phyloP scores from a whole-genome alignment of 225 moss, liverwort and hornwort species.

The Climacium dendroides region DNA sequence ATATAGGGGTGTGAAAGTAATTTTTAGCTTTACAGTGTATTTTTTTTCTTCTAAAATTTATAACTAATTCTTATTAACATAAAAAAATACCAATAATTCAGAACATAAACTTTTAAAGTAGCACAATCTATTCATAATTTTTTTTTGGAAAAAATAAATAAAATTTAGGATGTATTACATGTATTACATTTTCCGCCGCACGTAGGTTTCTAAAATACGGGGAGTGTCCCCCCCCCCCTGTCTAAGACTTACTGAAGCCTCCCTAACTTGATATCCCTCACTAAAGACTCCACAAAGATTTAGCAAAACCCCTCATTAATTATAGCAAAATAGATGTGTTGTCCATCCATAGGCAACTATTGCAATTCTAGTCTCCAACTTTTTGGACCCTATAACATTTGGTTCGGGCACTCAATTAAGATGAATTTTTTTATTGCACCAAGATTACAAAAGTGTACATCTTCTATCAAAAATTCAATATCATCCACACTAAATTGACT shows the following conservation, averaged over 20 bases:
- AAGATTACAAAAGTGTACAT: neutral
- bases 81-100: too few species aligned
- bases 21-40: too few species aligned
- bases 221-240: too few species aligned
- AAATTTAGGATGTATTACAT: too few species aligned
- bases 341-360: neutral
- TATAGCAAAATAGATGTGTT: rapidly evolving
- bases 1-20: too few species aligned
- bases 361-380: rapidly evolving
- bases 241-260: rapidly evolving
- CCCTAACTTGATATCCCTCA: rapidly evolving
- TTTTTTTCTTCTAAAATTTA: too few species aligned
- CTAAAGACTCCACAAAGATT: neutral
- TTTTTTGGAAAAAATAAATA: too few species aligned
- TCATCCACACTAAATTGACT: neutral
- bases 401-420: rapidly evolving
- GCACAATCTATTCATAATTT: too few species aligned
- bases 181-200: too few species aligned
- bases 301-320: rapidly evolving
- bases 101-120: too few species aligned
- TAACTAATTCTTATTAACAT: too few species aligned
- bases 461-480: neutral
- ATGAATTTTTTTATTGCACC: neutral
- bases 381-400: rapidly evolving
- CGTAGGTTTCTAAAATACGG: too few species aligned